Conservation (phyloP, 352 stramenopile genomes). For the Elongisporangium anandrum region DNA sequence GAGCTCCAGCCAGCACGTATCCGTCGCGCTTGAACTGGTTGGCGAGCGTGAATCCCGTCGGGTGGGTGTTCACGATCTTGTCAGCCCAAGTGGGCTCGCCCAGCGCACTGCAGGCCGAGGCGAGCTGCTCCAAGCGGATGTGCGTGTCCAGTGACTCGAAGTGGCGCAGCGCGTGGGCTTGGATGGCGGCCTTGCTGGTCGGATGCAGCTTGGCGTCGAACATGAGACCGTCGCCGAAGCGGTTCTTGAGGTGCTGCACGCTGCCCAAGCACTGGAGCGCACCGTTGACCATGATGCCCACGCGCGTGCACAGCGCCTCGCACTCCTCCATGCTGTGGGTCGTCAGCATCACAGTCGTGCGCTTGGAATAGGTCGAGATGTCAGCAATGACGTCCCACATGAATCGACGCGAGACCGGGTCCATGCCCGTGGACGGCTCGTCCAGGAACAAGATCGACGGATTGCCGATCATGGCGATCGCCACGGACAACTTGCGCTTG, state of each 20-base stretch:
- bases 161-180: constrained; percentile 10
- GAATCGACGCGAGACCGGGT: constrained; percentile 77
- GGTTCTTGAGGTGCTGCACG: constrained; percentile 91
- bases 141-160: constrained; percentile 22
- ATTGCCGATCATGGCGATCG: constrained; percentile 92
- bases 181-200: constrained; percentile 19
- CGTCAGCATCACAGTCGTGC: constrained; percentile 57
- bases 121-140: constrained; percentile 13
- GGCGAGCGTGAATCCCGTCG: constrained; percentile 29
- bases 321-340: constrained; percentile 85
- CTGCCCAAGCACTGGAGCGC: constrained; percentile 76
- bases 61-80: constrained; percentile 19
- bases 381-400: constrained; percentile 90
- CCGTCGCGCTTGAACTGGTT: constrained; percentile 22
- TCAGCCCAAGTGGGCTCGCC: constrained; percentile 16
- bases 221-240: constrained; percentile 91
- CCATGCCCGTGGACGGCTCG: constrained; percentile 90
- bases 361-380: constrained; percentile 33
- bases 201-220: constrained; percentile 53
- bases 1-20: constrained; percentile 15
- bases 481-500: constrained; percentile 95
- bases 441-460: constrained; percentile 92
- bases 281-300: constrained; percentile 63
- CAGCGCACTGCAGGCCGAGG: constrained; percentile 13
- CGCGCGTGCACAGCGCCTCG: constrained; percentile 62